Conservation (phyloP, 306 rosid genomes). For the Rosa chinensis region DNA sequence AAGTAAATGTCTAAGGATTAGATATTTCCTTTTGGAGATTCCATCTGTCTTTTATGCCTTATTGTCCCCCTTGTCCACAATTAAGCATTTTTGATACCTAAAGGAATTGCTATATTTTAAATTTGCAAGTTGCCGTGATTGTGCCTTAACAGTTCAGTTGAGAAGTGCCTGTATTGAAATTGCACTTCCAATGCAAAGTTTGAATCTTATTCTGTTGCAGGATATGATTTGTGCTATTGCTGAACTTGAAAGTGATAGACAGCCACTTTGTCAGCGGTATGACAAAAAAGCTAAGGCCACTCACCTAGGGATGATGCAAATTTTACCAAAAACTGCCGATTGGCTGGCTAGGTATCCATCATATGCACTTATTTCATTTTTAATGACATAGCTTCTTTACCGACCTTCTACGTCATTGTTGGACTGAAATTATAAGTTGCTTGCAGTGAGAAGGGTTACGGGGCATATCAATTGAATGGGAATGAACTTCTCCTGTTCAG, state of each 20-base stretch:
- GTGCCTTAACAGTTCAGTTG: neutral
- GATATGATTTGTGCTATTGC: conserved; percentile 76
- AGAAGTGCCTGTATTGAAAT: conserved; percentile 1
- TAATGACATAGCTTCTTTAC: conserved; percentile 6
- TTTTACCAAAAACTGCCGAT: conserved; percentile 46
- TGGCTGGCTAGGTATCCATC: conserved; percentile 63
- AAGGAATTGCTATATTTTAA: neutral
- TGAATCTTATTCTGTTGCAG: conserved; percentile 42
- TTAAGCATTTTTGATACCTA: neutral
- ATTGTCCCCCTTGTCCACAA: neutral
- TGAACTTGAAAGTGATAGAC: conserved; percentile 87
- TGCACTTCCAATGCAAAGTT: neutral
- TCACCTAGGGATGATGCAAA: conserved; percentile 72
- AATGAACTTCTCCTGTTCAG: conserved; percentile 43
- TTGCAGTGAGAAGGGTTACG: conserved; percentile 64
- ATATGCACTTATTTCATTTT: conserved; percentile 21
- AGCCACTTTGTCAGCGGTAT: conserved; percentile 48
- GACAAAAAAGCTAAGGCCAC: conserved; percentile 49
- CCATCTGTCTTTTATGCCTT: neutral
- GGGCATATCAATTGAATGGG: conserved; percentile 39
- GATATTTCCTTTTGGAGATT: neutral
- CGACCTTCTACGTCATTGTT: conserved; percentile 9
- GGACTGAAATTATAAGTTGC: conserved; percentile 33
- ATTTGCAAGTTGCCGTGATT: neutral
- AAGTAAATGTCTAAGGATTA: too few relatives aligned